Conservation (phyloP, 1,284 basidiomycete genomes). For the Singerocomus inundabilis region DNA sequence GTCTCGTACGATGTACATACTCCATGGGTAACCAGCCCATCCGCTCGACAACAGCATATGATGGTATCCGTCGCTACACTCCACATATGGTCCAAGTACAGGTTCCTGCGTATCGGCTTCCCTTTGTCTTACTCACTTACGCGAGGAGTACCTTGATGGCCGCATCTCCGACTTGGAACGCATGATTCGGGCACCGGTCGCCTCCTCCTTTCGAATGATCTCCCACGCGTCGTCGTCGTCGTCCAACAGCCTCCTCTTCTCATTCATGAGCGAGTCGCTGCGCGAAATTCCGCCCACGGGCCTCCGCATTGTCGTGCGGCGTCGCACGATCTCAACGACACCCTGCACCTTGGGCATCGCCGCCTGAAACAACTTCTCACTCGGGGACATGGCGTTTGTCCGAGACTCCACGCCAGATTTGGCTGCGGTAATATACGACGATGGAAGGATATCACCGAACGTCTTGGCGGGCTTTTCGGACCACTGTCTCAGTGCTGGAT, state of each 20-base stretch:
- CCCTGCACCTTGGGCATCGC: conserved; percentile 40
- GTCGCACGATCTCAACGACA: conserved; percentile 29
- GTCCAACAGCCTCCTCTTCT: conserved; percentile 23
- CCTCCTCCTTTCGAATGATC: conserved; percentile 15
- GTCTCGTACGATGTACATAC: not conserved
- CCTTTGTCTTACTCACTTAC: conserved; percentile 10
- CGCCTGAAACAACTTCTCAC: conserved; percentile 29
- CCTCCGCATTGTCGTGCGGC: conserved; percentile 16
- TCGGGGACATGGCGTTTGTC: conserved; percentile 11
- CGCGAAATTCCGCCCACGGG: conserved; percentile 13
- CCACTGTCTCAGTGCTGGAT: conserved; percentile 22
- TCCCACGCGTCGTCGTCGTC: conserved; percentile 15
- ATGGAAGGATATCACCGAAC: conserved; percentile 48
- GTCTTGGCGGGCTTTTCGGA: conserved; percentile 30
- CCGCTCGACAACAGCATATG: not conserved
- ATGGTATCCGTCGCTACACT: conserved; percentile 1
- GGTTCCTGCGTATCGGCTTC: not conserved
- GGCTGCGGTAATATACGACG: conserved; percentile 41
- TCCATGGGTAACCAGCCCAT: not conserved
- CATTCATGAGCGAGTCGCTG: conserved; percentile 15
- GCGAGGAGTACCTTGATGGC: conserved; percentile 16
- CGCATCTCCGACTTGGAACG: conserved; percentile 31
- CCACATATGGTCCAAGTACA: not conserved
- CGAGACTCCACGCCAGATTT: conserved; percentile 7
- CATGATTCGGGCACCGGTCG: conserved; percentile 3